Conservation (phyloP, 2,329 filamentous ascomycete species). For the Drechslerella stenobrocha region DNA sequence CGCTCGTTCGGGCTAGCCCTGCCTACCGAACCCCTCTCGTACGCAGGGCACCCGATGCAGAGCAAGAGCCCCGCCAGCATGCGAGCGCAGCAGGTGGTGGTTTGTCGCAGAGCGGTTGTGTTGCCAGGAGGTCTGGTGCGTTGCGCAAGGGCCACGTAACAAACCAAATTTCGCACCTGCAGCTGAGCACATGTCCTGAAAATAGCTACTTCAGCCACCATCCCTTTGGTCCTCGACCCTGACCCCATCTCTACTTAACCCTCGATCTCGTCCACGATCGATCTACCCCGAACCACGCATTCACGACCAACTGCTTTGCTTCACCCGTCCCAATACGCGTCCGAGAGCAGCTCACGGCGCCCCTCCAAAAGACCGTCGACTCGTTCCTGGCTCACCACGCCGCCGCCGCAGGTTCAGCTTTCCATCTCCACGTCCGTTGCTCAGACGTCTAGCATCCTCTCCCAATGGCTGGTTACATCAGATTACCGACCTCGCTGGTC, state of each 20-base stretch:
- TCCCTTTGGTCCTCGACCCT: background rate
- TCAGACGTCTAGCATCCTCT: background rate
- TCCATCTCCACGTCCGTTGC: background rate
- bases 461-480: background rate
- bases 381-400: background rate
- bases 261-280: too few relatives aligned
- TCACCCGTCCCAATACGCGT: too few relatives aligned
- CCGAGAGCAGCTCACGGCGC: background rate
- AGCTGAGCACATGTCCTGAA: background rate
- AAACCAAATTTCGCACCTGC: background rate
- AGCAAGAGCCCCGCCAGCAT: too few relatives aligned
- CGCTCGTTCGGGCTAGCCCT: too few relatives aligned
- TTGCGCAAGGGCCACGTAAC: conserved; percentile 5
- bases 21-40: too few relatives aligned
- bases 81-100: background rate
- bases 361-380: background rate
- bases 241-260: background rate
- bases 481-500: conserved; percentile 37
- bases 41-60: too few relatives aligned
- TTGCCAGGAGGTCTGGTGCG: background rate
- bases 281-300: too few relatives aligned
- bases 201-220: conserved; percentile 1
- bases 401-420: background rate
- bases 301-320: too few relatives aligned
- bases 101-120: background rate